A percentile compares a stretch with the other conserved stretches of the same genome.
phyloP scores from a whole-genome alignment of 805 yeast species.

The Candida khao-thaluensis region DNA sequence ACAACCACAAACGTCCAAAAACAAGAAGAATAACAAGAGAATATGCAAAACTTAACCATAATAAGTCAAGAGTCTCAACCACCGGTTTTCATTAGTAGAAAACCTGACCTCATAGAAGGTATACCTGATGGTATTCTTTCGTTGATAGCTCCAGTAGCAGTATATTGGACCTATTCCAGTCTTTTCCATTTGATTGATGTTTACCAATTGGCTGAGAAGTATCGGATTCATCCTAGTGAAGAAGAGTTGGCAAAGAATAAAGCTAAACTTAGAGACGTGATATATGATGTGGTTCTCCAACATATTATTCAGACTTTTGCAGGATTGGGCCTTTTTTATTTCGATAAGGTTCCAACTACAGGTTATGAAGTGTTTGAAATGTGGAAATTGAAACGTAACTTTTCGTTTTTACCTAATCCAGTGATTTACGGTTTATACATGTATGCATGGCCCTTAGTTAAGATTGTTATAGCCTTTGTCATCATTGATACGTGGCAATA shows the following conservation, averaged over 20 bases:
- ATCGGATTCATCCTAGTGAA: conserved; percentile 89
- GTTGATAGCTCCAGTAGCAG: conserved; percentile 69
- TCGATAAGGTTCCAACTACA: conserved; percentile 57
- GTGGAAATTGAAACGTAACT: conserved; percentile 46
- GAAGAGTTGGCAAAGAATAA: conserved; percentile 77
- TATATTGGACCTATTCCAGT: conserved; percentile 78
- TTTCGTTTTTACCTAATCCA: conserved; percentile 48
- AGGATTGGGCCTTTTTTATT: conserved; percentile 53
- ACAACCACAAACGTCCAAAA: no score
- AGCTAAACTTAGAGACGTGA: conserved; percentile 66
- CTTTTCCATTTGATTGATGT: conserved; percentile 76
- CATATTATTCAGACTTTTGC: conserved; percentile 78
- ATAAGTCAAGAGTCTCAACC: conserved; percentile 7
- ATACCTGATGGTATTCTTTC: conserved; percentile 74
- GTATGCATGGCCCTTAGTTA: conserved; percentile 61
- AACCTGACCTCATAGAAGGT: conserved; percentile 51
- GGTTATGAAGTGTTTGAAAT: conserved; percentile 48
- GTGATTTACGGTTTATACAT: conserved; percentile 54
- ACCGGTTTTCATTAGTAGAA: conserved; percentile 13
- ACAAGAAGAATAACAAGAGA: no score
- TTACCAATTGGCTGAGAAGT: conserved; percentile 71
- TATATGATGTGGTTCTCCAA: conserved; percentile 80
- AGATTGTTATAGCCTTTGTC: conserved; percentile 60
- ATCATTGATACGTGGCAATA: conserved; percentile 96
- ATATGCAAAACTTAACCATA: conserved; percentile 4